Evolutionary conservation across 345 rosid genomes (phyloP).

Genomic region (Pugionium cornutum): DNA sequence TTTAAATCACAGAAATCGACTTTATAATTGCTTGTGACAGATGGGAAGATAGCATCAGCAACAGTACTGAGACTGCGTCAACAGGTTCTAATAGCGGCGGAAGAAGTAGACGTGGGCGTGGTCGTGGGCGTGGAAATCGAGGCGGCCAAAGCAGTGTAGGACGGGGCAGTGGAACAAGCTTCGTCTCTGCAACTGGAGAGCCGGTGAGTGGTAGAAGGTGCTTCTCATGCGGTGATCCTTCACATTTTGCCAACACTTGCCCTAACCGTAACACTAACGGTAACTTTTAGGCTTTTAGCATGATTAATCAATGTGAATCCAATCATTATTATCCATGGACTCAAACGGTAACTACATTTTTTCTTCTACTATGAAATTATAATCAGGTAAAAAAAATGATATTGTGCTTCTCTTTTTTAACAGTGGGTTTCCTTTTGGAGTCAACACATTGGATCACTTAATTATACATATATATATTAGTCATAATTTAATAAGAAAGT

Average conservation of each 20-base stretch:
- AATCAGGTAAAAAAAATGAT: neutral
- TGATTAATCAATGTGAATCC: constrained; percentile 9
- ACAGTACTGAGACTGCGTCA: constrained; percentile 40
- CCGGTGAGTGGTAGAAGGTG: constrained; percentile 75
- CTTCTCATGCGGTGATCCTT: constrained; percentile 88
- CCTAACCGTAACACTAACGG: constrained; percentile 60
- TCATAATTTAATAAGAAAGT: constrained; percentile 3
- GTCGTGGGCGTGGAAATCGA: constrained; percentile 42
- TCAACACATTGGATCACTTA: constrained; percentile 11
- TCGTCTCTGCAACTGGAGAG: constrained; percentile 89
- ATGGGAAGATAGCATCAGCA: constrained; percentile 79
- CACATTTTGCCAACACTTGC: constrained; percentile 85
- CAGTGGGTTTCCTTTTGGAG: constrained; percentile 1
- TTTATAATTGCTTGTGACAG: constrained; percentile 45
- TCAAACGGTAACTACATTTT: constrained; percentile 14
- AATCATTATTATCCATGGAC: neutral
- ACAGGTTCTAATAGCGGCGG: constrained; percentile 39
- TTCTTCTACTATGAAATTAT: neutral
- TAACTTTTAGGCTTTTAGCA: constrained; percentile 20
- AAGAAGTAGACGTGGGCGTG: constrained; percentile 56
- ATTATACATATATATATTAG: neutral
- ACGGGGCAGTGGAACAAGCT: constrained; percentile 45
- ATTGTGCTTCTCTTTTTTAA: neutral
- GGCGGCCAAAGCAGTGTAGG: constrained; percentile 51
- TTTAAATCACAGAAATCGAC: neutral